Base-by-base conservation (phyloP, 108 stramenopile genomes). In the Pseudonitzschia pungens region DNA sequence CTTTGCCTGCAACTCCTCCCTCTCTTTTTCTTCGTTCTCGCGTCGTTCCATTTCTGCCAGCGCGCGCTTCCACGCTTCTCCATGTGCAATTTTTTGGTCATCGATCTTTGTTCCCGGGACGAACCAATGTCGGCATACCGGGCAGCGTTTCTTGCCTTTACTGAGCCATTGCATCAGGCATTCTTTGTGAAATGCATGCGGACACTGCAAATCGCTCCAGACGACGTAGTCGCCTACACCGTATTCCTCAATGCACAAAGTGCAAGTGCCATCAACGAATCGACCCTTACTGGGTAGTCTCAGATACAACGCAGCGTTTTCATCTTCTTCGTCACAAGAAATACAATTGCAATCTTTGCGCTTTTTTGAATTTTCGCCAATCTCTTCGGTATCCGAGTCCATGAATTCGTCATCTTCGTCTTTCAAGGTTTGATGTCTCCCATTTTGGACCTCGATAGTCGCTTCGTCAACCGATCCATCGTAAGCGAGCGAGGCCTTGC, bases 171-270 rank as follows among this genome's bases (percentile, higher is more conserved):
- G 74, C 56, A 91, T 42, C 10, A 88, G 78, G 65, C 90, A 91
- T 18, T 88, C 90, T 22, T 80, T 72, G 62, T 91, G 90, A 66
- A 91, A 91, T 11, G 81, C 90, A 65, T 91, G 90, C 11, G 66
- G 69, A 52, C 90, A 91, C 15, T 67, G 26, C 64, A 81, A 50
- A 24, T 66, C 78, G 0, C 87, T 88, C 62, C 84, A 73, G 14
- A 85, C 83, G 8, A 91, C 43, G 8, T 22, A 65, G 65, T 91
- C 87, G 5, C 87, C 90, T 41, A 24, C 76, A 44, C 79, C 76
- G 59, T 88, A 91, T 4, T 82, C 74, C 4, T 67, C 81, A 16
- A 88, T 75, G 60, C 90, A 91, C 40, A 91, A 79, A 12, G 87
- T 72, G 64, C 90, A 91, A 0, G 69, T 31, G 51, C 64, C 78